phyloP scores from a whole-genome alignment of 2,329 filamentous ascomycete genomes.

The Zasmidium citrigriseum region DNA sequence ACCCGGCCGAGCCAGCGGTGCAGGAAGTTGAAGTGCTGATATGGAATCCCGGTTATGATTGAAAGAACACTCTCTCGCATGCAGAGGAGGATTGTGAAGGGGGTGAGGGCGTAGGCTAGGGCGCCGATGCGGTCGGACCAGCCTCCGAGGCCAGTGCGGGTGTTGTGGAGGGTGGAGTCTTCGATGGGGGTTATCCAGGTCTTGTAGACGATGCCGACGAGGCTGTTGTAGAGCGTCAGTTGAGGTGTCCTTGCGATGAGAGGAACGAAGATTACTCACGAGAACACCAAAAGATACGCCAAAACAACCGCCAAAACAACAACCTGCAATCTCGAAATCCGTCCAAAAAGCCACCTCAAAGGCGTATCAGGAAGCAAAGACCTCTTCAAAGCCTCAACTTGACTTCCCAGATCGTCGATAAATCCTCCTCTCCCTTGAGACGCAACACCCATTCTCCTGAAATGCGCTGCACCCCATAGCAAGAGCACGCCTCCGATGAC shows the following conservation, averaged over 20 bases:
- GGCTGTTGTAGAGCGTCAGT: conserved; percentile 18
- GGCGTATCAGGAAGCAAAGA: conserved; percentile 62
- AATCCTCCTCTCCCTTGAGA: conserved; percentile 17
- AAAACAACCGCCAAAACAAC: conserved; percentile 59
- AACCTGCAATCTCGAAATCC: conserved; percentile 69
- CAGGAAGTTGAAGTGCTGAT: conserved; percentile 73
- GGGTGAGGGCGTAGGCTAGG: conserved; percentile 72
- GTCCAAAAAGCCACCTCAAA: conserved; percentile 60
- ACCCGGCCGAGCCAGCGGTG: conserved; percentile 76
- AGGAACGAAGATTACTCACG: conserved; percentile 3
- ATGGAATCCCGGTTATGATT: conserved; percentile 70
- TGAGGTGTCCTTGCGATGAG: not conserved
- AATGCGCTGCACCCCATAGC: conserved; percentile 42
- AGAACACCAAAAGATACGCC: conserved; percentile 65
- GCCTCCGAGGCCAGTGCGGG: conserved; percentile 64
- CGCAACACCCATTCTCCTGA: conserved; percentile 23
- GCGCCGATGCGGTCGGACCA: conserved; percentile 70
- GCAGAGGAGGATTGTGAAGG: conserved; percentile 67
- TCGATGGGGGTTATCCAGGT: conserved; percentile 71
- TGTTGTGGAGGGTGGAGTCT: conserved; percentile 60
- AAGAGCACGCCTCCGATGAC: conserved; percentile 52
- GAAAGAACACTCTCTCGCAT: conserved; percentile 70
- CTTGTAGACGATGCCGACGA: conserved; percentile 68
- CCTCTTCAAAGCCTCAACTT: conserved; percentile 5
- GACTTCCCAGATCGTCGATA: conserved; percentile 20